phyloP scores from a whole-genome alignment of 176 grass and related monocot species.

The Raddia guianensis region DNA sequence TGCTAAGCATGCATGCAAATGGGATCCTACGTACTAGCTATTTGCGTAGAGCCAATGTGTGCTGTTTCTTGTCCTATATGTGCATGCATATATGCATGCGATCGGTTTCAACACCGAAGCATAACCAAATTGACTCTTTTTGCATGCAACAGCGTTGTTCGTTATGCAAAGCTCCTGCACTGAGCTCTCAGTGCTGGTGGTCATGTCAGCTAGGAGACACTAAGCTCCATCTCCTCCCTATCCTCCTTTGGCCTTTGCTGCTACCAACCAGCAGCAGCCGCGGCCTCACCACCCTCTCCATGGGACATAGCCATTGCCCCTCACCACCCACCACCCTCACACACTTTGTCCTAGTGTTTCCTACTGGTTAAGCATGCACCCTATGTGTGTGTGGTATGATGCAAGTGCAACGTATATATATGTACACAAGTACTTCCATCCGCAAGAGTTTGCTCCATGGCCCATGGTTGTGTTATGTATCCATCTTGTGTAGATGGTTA shows the following conservation, averaged over 20 bases:
- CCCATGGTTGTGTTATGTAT: slow-evolving; percentile 17
- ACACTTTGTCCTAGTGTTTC: slow-evolving; percentile 39
- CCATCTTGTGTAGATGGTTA: background rate
- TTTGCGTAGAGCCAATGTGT: background rate
- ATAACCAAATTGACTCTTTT: slow-evolving; percentile 4
- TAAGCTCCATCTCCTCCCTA: slow-evolving; percentile 33
- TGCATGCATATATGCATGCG: background rate
- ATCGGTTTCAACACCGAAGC: slow-evolving; percentile 1
- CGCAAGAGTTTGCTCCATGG: slow-evolving; percentile 36
- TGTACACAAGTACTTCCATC: slow-evolving; percentile 42
- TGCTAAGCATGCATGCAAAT: background rate
- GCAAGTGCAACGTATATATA: slow-evolving; percentile 2
- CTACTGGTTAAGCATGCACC: slow-evolving; percentile 26
- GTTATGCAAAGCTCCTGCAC: slow-evolving; percentile 27
- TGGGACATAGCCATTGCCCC: slow-evolving; percentile 40
- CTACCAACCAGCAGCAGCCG: slow-evolving; percentile 36
- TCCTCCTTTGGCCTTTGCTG: slow-evolving; percentile 38
- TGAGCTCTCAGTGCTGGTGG: slow-evolving; percentile 41
- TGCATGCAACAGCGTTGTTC: slow-evolving; percentile 33
- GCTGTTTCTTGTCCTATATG: slow-evolving; percentile 29
- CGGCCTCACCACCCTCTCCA: slow-evolving; percentile 29
- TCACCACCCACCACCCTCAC: slow-evolving; percentile 39
- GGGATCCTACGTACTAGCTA: background rate
- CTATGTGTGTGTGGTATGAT: background rate
- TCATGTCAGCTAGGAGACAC: slow-evolving; percentile 48